Evolutionary conservation across 2,329 filamentous ascomycete species (phyloP), one percentile per base, ranked within the genome.

Genomic region (Cephalotrichum gorgonifer): DNA sequence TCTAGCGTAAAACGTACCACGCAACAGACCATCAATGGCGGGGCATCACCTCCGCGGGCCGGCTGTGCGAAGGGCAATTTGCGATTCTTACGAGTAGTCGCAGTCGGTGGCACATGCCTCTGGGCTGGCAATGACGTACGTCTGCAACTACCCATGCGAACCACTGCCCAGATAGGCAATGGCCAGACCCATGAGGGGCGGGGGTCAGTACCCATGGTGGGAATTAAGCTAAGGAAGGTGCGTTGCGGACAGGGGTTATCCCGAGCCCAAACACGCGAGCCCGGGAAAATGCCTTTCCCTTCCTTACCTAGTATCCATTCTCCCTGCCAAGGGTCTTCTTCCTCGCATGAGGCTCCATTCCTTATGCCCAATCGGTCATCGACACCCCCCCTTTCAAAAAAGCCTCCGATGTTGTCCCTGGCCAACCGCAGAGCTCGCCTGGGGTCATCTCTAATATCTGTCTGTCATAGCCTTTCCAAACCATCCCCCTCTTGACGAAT

Each of bases 111-210:
- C 17, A 4, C 17, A 39, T 9, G 9, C 20, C 15, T 6, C 17
- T 12, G 14, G 20, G 14, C 31, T 39, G 26, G 11, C 31, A 33
- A 47, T 47, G 45, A 47, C 45, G 45, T 47, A 47, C 31, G 27
- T 27, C 23, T 15, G n/a, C 17, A 9, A n/a, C 35, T 20, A 20
- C 35, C 35, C 45, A 47, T 47, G 45, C 45, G 45, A 41, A 47
- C 45, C 45, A 47, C 45, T 47, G 33, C 45, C 45, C 14, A 47
- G 30, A 12, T 47, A 47, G 45, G 45, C 39, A 47, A 41, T 20
- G 45, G 45, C 23, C 26, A 47, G 20, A 41, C 9, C 33, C 17
- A 23, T 25, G 14, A n/a, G 31, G 25, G 23, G 14, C 33, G 20
- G 22, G 23, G 30, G 17, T 27, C 25, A 5, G 30, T 12, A 15